A percentile compares a stretch with the other conserved stretches of the same genome.
Evolutionary conservation across 2,329 filamentous ascomycete species (phyloP).

Genomic region (Dothidotthia symphoricarpi): DNA sequence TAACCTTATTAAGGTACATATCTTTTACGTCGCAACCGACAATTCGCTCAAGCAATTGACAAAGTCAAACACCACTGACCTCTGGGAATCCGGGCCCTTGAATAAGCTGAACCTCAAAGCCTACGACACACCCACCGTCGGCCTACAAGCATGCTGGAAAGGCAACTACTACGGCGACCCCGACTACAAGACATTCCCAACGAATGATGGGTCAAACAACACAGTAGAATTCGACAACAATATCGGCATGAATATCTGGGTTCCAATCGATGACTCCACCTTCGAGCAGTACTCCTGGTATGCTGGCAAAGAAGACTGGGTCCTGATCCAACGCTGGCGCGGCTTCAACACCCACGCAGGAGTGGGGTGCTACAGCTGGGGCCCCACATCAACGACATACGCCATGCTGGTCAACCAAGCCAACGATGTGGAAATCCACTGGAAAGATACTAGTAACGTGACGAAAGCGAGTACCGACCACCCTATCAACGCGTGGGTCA

Average conservation of each 20-base stretch:
- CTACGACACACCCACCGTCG: constrained; percentile 88
- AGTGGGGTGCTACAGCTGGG: constrained; percentile 48
- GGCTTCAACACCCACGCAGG: constrained; percentile 46
- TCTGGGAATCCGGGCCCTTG: constrained; percentile 44
- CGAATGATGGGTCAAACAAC: constrained; percentile 25
- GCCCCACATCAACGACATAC: constrained; percentile 41
- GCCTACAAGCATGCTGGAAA: constrained; percentile 75
- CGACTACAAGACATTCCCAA: constrained; percentile 42
- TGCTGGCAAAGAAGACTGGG: constrained; percentile 40
- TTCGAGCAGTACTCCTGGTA: constrained; percentile 47
- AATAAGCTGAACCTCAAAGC: constrained; percentile 78
- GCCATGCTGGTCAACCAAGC: constrained; percentile 45
- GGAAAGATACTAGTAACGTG: constrained; percentile 44
- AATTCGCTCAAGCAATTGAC: constrained; percentile 42
- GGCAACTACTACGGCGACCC: constrained; percentile 58
- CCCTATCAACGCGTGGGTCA: constrained; percentile 44
- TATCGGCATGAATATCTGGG: constrained; percentile 49
- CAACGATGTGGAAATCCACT: constrained; percentile 45
- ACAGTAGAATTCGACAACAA: constrained; percentile 25
- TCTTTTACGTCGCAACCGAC: constrained; percentile 45
- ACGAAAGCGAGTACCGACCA: constrained; percentile 29
- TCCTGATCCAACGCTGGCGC: constrained; percentile 37
- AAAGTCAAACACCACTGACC: constrained; percentile 40
- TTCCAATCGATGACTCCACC: constrained; percentile 39
- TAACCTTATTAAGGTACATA: constrained; percentile 31